Percentiles rank a stretch among this genome's conserved stretches.
These are phyloP conservation scores for Starmerella vaccinii DNA, from an alignment of 805 yeast species.

Conservation along the genomic window DNA sequence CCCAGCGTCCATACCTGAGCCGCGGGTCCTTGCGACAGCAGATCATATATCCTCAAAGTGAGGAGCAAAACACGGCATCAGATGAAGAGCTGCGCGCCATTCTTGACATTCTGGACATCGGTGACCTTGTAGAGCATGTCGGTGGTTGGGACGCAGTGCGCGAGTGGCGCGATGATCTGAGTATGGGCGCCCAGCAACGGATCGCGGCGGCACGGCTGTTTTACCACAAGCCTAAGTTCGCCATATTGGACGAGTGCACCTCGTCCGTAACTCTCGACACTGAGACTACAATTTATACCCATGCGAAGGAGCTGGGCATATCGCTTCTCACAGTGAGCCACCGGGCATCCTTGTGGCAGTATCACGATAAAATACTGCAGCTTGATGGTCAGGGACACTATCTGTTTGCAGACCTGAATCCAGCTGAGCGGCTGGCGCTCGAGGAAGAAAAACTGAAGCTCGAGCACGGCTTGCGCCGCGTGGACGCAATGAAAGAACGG, in stretches of 20 bases:
- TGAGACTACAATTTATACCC: constrained; percentile 79
- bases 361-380: constrained; percentile 70
- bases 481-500: constrained; percentile 56
- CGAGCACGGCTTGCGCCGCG: constrained; percentile 61
- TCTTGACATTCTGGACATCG: constrained; percentile 31
- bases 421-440: constrained; percentile 56
- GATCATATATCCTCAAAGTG: constrained; percentile 74
- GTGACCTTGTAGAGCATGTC: constrained; percentile 30
- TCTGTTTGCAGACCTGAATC: constrained; percentile 52
- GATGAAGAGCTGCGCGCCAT: constrained; percentile 32
- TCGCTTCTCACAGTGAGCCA: constrained; percentile 86
- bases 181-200: constrained; percentile 87
- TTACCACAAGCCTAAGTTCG: constrained; percentile 85
- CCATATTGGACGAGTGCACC: constrained; percentile 91
- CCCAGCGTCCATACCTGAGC: constrained; percentile 83
- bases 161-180: constrained; percentile 82
- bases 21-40: constrained; percentile 76
- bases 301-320: constrained; percentile 69
- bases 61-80: constrained; percentile 36
- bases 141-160: constrained; percentile 57
- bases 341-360: constrained; percentile 84
- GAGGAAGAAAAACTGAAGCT: constrained; percentile 68
- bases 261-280: constrained; percentile 85
- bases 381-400: constrained; percentile 79
- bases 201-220: constrained; percentile 87